Percentiles rank a stretch among this genome's conserved stretches.
These are phyloP conservation scores for Podaxis sp. DNA, from an alignment of 768 basidiomycete species.

Conservation along the genomic window DNA sequence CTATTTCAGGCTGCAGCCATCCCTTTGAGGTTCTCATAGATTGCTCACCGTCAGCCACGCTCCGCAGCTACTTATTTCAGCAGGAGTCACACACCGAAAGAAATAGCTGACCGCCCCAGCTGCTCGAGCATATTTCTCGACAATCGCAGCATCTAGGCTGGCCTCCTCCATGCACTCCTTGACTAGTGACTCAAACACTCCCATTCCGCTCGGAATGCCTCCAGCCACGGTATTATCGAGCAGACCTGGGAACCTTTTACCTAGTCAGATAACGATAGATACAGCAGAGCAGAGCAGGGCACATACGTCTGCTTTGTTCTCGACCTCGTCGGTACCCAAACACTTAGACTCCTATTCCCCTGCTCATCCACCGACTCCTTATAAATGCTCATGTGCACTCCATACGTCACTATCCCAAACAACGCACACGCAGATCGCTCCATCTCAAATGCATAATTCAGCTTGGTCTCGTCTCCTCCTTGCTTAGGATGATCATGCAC, in stretches of 20 bases:
- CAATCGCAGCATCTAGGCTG: conserved; percentile 66
- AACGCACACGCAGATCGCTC: conserved; percentile 87
- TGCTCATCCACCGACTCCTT: conserved; percentile 36
- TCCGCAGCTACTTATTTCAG: background rate
- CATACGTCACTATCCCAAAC: conserved; percentile 89
- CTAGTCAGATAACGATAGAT: background rate
- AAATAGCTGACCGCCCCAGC: conserved; percentile 83
- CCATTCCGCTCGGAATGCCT: conserved; percentile 82
- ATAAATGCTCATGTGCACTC: conserved; percentile 87
- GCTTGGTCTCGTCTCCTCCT: conserved; percentile 28
- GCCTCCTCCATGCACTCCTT: conserved; percentile 97
- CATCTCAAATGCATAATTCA: conserved; percentile 83
- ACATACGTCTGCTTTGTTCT: conserved; percentile 87
- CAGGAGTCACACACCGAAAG: conserved; percentile 47
- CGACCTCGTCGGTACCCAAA: conserved; percentile 90
- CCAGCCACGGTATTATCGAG: conserved; percentile 93
- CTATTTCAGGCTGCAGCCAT: conserved; percentile 86
- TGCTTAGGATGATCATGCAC: conserved; percentile 45
- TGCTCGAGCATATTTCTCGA: conserved; percentile 54
- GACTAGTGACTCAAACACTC: conserved; percentile 69
- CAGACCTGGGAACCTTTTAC: conserved; percentile 72
- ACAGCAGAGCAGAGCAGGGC: background rate
- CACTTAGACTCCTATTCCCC: conserved; percentile 42
- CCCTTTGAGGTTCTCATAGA: conserved; percentile 54
- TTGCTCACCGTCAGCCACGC: background rate